A percentile compares a stretch with the other conserved stretches of the same genome.
Evolutionary conservation across 2,329 filamentous ascomycete species (phyloP).

Genomic region (Penicillium sumatraense): DNA sequence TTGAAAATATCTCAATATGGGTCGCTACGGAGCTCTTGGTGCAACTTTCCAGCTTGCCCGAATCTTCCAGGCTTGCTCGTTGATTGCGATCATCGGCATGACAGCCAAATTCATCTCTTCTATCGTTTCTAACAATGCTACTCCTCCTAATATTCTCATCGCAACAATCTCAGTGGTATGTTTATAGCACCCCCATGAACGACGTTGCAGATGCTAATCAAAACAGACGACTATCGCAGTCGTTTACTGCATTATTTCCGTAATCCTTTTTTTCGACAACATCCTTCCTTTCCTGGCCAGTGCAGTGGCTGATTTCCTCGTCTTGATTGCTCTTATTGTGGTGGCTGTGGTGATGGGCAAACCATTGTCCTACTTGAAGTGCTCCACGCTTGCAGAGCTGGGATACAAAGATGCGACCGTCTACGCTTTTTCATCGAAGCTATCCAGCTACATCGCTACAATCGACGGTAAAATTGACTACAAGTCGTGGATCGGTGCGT

Average conservation of each 20-base stretch:
- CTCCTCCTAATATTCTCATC: constrained; percentile 73
- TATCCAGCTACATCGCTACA: constrained; percentile 57
- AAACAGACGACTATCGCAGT: constrained; percentile 74
- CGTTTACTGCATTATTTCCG: constrained; percentile 78
- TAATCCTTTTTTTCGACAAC: constrained; percentile 79
- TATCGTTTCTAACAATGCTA: constrained; percentile 69
- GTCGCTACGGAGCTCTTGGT: constrained; percentile 70
- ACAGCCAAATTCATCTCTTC: constrained; percentile 80
- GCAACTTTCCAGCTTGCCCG: constrained; percentile 78
- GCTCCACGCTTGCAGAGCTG: constrained; percentile 59
- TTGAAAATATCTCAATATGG: constrained; percentile 26
- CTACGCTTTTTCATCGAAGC: constrained; percentile 58
- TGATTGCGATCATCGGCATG: constrained; percentile 79
- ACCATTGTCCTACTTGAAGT: constrained; percentile 78
- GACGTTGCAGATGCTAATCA: constrained; percentile 20
- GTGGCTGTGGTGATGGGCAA: constrained; percentile 78
- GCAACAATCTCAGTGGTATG: constrained; percentile 80
- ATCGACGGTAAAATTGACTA: constrained; percentile 57
- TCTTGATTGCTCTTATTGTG: constrained; percentile 78
- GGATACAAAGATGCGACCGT: constrained; percentile 53
- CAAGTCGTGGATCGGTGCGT: constrained; percentile 62
- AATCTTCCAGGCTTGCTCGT: constrained; percentile 69
- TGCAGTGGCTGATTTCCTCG: constrained; percentile 66
- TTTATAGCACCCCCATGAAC: constrained; percentile 23
- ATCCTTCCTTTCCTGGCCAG: constrained; percentile 75